These are phyloP conservation scores for Lolium perenne DNA, from an alignment of 176 grass and related monocot species.

Conservation along the genomic window DNA sequence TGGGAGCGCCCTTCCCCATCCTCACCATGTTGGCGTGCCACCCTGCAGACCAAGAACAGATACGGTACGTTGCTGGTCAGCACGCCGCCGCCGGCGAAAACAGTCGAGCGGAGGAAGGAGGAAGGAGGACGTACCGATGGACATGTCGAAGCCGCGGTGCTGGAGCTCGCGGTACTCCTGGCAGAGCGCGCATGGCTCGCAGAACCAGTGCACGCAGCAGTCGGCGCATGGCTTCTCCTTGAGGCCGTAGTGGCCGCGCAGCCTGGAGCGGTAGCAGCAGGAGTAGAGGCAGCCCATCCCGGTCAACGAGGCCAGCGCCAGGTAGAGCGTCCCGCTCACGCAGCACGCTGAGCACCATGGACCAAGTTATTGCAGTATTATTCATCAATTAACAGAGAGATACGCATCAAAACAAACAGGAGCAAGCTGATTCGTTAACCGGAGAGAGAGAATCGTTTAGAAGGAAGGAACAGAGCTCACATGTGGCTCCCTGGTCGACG, in stretches of 20 bases:
- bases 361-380: not conserved
- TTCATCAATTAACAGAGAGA: not conserved
- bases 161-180: constrained; percentile 91
- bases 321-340: constrained; percentile 47
- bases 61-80: not conserved
- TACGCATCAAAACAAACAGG: constrained; percentile 24
- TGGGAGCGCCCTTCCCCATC: constrained; percentile 49
- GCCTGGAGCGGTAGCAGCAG: constrained; percentile 69
- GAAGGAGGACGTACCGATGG: not conserved
- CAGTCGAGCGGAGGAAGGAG: no score
- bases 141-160: constrained; percentile 76
- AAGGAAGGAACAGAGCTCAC: constrained; percentile 34
- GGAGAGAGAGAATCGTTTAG: constrained; percentile 15
- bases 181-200: constrained; percentile 63
- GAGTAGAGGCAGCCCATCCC: constrained; percentile 50
- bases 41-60: constrained; percentile 30
- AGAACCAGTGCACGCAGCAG: constrained; percentile 69
- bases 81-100: no score
- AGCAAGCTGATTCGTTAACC: not conserved
- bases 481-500: constrained; percentile 48
- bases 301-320: constrained; percentile 36
- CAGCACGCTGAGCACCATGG: constrained; percentile 49
- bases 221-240: constrained; percentile 62
- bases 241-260: constrained; percentile 57
- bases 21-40: constrained; percentile 74